Evolutionary conservation across 1,284 basidiomycete species (phyloP).

Genomic region (Papiliotrema laurentii): DNA sequence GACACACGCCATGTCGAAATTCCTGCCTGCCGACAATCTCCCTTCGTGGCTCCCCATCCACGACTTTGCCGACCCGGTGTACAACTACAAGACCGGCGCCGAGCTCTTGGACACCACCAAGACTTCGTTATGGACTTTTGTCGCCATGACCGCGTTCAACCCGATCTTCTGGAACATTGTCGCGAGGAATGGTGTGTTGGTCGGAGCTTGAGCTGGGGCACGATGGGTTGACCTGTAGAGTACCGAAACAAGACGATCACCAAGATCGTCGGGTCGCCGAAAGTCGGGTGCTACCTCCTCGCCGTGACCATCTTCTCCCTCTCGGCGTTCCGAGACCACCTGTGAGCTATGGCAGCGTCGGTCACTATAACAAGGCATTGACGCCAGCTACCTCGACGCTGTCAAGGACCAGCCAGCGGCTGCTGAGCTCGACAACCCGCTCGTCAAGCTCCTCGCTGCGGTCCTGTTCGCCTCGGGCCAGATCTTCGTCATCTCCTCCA

Average conservation of each 20-base stretch:
- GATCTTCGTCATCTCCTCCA: conserved; percentile 78
- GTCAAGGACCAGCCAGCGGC: conserved; percentile 39
- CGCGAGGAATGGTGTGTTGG: conserved; percentile 74
- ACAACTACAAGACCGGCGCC: conserved; percentile 22
- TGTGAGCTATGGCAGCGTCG: conserved; percentile 54
- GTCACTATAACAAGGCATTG: background rate
- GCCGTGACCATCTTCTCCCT: conserved; percentile 84
- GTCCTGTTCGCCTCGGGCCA: conserved; percentile 68
- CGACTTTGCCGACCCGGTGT: conserved; percentile 21
- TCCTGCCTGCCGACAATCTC: conserved; percentile 15
- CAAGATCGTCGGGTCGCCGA: conserved; percentile 66
- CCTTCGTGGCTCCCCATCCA: conserved; percentile 28
- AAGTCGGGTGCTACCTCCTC: conserved; percentile 81
- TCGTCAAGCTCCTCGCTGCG: conserved; percentile 59
- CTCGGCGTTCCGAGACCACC: conserved; percentile 75
- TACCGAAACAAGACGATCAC: conserved; percentile 83
- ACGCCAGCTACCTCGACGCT: conserved; percentile 33
- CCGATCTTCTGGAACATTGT: conserved; percentile 94
- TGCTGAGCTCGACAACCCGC: conserved; percentile 54
- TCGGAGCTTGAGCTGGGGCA: background rate
- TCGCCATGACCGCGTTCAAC: conserved; percentile 74
- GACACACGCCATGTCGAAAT: conserved; percentile 1
- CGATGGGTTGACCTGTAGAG: conserved; percentile 54
- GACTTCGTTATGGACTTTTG: conserved; percentile 61
- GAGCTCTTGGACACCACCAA: conserved; percentile 56